Percentiles rank a stretch among this genome's conserved stretches.
Evolutionary conservation across 305 asterid species (phyloP).

Genomic region (Solanum hybrid): DNA sequence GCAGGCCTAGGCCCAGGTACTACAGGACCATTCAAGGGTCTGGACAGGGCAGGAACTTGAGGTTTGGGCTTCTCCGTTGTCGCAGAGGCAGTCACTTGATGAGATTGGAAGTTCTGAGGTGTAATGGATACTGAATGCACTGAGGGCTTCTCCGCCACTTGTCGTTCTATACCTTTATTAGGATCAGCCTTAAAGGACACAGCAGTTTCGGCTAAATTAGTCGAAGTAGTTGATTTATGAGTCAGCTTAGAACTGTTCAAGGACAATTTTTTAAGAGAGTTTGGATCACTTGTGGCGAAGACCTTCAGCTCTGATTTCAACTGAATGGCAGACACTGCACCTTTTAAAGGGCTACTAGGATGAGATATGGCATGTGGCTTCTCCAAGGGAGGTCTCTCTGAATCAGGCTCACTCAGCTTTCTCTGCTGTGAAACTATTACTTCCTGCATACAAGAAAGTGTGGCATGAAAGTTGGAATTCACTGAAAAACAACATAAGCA

Average conservation of each 20-base stretch:
- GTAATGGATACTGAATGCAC: conserved; percentile 7
- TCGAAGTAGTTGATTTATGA: conserved; percentile 17
- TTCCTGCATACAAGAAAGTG: conserved; percentile 32
- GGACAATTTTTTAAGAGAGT: conserved; percentile 27
- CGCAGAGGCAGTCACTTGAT: conserved; percentile 11
- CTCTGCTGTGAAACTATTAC: conserved; percentile 30
- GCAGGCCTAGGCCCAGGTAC: conserved; percentile 51
- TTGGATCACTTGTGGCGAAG: conserved; percentile 19
- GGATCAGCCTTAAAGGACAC: conserved; percentile 27
- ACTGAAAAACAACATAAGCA: not conserved
- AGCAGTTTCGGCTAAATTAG: conserved; percentile 29
- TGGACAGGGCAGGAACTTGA: conserved; percentile 45
- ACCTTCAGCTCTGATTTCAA: conserved; percentile 29
- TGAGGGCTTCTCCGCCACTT: conserved; percentile 30
- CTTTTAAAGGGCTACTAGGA: conserved; percentile 46
- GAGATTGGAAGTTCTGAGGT: conserved; percentile 22
- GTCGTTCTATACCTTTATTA: conserved; percentile 23
- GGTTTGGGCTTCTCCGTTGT: conserved; percentile 29
- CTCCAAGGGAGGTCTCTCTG: conserved; percentile 20
- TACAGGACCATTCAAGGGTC: conserved; percentile 81
- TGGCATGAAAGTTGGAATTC: not conserved
- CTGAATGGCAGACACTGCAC: conserved; percentile 13
- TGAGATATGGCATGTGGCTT: conserved; percentile 22
- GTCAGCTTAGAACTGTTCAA: conserved; percentile 35
- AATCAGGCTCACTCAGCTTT: conserved; percentile 18